Base-by-base conservation (phyloP, 768 basidiomycete genomes). In the Strobilomyces confusus region DNA sequence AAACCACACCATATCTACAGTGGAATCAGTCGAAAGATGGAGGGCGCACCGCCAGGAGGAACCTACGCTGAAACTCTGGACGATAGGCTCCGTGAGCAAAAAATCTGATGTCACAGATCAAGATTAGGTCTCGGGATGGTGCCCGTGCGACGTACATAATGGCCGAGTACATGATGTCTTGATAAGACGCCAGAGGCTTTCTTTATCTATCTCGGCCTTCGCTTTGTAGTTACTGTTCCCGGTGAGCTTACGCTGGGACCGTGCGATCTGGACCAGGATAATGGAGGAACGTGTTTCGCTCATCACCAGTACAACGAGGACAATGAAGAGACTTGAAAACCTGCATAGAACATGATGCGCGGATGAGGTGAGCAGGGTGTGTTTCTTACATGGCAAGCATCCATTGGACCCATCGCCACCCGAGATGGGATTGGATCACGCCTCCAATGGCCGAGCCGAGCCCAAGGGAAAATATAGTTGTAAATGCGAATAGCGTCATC, bases 341-440 rank as follows among this genome's bases (percentile, higher is more conserved):
- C 88, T 86, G 47, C 20, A 25, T 61, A 38, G 46, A 44, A 49
- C 48, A 43, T 46, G 26, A 20, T 17, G 5, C n/a, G 9, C 14
- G 22, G 26, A 17, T 19, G 12, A 34, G 12, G n/a, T 8, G 5
- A 30, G 48, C 19, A 20, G 23, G 5, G 42, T 19, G 2, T 2
- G 11, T 41, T 13, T 29, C 62, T 50, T 45, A 81, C 84, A 85
- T 86, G 62, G 81, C 69, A 54, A 84, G 81, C 13, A 90, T 75
- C 88, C 88, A 92, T 61, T 88, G 81, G 19, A 92, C 86, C 87
- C 89, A 91, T 36, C 88, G 73, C 88, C 89, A 92, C 55, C 75
- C 75, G 6, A 90, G 69, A 55, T 79, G 80, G 56, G 79, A 75
- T 60, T 89, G 80, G 32, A 88, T 75, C 77, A 83, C 86, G 9